A percentile compares a stretch with the other conserved stretches of the same genome.
Evolutionary conservation across 1,284 basidiomycete species (phyloP).

Genomic region (Melampsora larici-populina): DNA sequence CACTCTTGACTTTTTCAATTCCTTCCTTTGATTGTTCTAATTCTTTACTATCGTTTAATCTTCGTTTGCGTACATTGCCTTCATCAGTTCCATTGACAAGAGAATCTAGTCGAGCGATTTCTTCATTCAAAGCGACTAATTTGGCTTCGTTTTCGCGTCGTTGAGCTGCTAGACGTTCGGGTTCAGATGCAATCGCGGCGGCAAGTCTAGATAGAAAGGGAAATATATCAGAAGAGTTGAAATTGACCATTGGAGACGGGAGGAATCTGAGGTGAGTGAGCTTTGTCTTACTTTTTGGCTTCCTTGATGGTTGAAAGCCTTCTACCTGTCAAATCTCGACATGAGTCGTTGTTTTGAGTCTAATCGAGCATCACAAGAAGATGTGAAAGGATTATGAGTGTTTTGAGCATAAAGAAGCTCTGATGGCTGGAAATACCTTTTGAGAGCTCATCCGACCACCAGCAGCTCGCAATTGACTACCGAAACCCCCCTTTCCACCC

Average conservation of each 20-base stretch:
- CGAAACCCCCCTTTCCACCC: slow-evolving; percentile 97
- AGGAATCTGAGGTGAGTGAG: neutral
- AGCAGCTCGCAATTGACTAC: slow-evolving; percentile 89
- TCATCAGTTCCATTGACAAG: slow-evolving; percentile 30
- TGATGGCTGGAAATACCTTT: slow-evolving; percentile 62
- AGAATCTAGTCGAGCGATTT: slow-evolving; percentile 53
- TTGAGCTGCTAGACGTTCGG: slow-evolving; percentile 44
- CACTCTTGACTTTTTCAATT: slow-evolving; percentile 84
- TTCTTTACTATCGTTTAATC: slow-evolving; percentile 87
- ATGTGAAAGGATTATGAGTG: neutral
- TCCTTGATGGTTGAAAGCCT: slow-evolving; percentile 91
- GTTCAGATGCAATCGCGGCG: slow-evolving; percentile 49
- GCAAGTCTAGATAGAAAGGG: slow-evolving; percentile 62
- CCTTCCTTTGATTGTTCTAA: slow-evolving; percentile 88
- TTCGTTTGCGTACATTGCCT: slow-evolving; percentile 71
- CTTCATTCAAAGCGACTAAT: slow-evolving; percentile 56
- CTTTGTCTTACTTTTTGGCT: slow-evolving; percentile 73
- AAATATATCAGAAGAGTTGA: neutral
- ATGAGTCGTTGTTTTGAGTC: slow-evolving; percentile 83
- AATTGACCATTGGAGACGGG: neutral
- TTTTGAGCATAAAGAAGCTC: neutral
- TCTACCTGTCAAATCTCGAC: slow-evolving; percentile 84
- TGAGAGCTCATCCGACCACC: slow-evolving; percentile 95
- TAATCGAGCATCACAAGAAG: slow-evolving; percentile 38
- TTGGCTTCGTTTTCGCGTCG: slow-evolving; percentile 44